These are phyloP conservation scores for Trametes cinnabarina DNA, from an alignment of 768 basidiomycete genomes.

Conservation along the genomic window DNA sequence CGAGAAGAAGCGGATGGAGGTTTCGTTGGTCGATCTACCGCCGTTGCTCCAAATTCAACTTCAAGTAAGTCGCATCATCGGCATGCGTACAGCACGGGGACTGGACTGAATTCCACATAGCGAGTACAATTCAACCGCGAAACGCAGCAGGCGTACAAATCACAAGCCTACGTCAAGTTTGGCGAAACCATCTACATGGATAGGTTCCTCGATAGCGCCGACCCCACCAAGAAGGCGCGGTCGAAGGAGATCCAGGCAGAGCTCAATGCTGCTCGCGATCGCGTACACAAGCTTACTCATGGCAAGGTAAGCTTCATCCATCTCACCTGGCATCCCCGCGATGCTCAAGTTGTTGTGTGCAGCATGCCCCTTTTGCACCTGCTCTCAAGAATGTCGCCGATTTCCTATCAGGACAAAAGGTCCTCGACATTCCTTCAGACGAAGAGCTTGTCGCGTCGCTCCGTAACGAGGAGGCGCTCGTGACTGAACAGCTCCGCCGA, in stretches of 20 bases:
- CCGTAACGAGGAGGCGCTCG: conserved; percentile 48
- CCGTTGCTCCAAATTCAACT: conserved; percentile 93
- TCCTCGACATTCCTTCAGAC: conserved; percentile 48
- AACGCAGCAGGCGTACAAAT: conserved; percentile 90
- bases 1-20: conserved; percentile 83
- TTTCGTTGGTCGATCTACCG: conserved; percentile 81
- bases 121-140: conserved; percentile 93
- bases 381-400: conserved; percentile 54
- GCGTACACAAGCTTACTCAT: conserved; percentile 64
- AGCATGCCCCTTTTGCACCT: conserved; percentile 62
- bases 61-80: conserved; percentile 54
- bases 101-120: conserved; percentile 37
- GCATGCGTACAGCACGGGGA: background rate
- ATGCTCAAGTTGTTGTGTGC: background rate
- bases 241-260: conserved; percentile 70
- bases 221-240: conserved; percentile 65
- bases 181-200: conserved; percentile 86
- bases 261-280: conserved; percentile 62
- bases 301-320: conserved; percentile 54
- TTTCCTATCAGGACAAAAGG: conserved; percentile 55
- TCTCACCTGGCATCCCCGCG: background rate
- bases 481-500: conserved; percentile 56
- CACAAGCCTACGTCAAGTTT: conserved; percentile 93
- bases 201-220: conserved; percentile 80
- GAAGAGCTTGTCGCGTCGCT: conserved; percentile 53